phyloP scores from a whole-genome alignment of 331 rosid species.

The Rosa hybrid region DNA sequence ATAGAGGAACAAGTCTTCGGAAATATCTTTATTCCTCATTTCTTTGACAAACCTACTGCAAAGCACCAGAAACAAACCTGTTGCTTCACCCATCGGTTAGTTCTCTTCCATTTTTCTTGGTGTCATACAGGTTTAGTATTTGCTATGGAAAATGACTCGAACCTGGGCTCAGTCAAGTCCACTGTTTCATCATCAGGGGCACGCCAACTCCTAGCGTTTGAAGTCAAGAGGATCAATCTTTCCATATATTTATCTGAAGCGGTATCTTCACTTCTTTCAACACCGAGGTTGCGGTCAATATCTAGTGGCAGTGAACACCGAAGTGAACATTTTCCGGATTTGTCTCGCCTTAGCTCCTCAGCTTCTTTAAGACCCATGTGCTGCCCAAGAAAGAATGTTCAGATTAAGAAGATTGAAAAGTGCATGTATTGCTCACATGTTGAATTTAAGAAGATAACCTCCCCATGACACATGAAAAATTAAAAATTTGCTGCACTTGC shows the following conservation, averaged over 20 bases:
- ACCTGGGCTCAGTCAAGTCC: slow-evolving; percentile 86
- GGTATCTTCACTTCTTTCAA: slow-evolving; percentile 32
- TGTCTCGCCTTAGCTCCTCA: slow-evolving; percentile 52
- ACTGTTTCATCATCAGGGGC: slow-evolving; percentile 65
- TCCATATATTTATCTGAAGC: slow-evolving; percentile 50
- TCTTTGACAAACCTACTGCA: slow-evolving; percentile 12
- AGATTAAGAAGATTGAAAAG: neutral
- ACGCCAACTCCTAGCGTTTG: slow-evolving; percentile 52
- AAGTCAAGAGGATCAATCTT: slow-evolving; percentile 48
- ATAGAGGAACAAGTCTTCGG: slow-evolving; percentile 13
- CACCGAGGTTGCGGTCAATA: slow-evolving; percentile 36
- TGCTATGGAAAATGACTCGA: slow-evolving; percentile 70
- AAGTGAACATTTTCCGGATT: slow-evolving; percentile 36
- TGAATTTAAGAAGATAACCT: slow-evolving; percentile 19
- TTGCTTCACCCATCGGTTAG: neutral
- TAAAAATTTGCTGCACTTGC: slow-evolving; percentile 5
- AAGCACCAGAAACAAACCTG: slow-evolving; percentile 9
- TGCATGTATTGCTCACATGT: slow-evolving; percentile 31
- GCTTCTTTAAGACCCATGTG: slow-evolving; percentile 33
- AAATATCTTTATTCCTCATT: slow-evolving; percentile 24
- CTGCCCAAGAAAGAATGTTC: slow-evolving; percentile 30
- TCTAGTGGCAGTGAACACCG: slow-evolving; percentile 41
- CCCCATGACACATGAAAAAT: slow-evolving; percentile 17
- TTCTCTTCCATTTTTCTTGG: neutral
- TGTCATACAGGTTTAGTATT: slow-evolving; percentile 34